Evolutionary conservation across 345 rosid species (phyloP), one percentile per base, ranked within the genome.

Genomic region (Raphanus sativus): DNA sequence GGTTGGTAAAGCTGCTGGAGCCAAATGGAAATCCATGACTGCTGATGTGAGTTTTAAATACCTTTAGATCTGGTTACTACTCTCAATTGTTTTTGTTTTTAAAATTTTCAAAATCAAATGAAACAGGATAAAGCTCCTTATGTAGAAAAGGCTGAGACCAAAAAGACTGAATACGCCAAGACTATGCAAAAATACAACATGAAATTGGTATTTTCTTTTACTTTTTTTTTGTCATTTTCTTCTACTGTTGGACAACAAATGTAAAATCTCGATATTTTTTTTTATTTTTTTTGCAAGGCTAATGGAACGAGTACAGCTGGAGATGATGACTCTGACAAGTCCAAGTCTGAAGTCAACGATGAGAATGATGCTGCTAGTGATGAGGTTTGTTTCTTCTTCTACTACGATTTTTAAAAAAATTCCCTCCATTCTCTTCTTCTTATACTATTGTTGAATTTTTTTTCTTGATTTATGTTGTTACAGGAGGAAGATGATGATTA

Each of bases 1-100:
- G 98, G 94, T 90, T 33, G 92, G 94, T 5, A 92, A 81, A 74
- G 96, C 96, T 71, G 90, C 88, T 40, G 96, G 97, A 48, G 85
- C 59, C 16, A 87, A 87, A 73, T 92, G 98, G 98, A 90, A 88
- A 68, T 75, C 85, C 0, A 30, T 92, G 89, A 76, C 83, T 3
- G 87, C 75, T 1, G 90, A 84, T 26, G 97, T 90, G 73, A 84
- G 87, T 86, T 36, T 42, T 6, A 3, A 28, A 28, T 28, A 0
- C n/a, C 21, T 6, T 1, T 52, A n/a, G 61, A 65, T 71, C 55
- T 71, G 48, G 8, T 17, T 54, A 50, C 6, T 21, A 21, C 21
- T 21, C 21, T 24, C 8, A 8, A 13, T 13, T 13, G 54, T 48
- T 33, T 48, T 48, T 8, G 30, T 28, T 32, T 32, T 32, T 32